phyloP scores from a whole-genome alignment of 192 early-diverging fungal genomes.

The Neocallimastix lanati region DNA sequence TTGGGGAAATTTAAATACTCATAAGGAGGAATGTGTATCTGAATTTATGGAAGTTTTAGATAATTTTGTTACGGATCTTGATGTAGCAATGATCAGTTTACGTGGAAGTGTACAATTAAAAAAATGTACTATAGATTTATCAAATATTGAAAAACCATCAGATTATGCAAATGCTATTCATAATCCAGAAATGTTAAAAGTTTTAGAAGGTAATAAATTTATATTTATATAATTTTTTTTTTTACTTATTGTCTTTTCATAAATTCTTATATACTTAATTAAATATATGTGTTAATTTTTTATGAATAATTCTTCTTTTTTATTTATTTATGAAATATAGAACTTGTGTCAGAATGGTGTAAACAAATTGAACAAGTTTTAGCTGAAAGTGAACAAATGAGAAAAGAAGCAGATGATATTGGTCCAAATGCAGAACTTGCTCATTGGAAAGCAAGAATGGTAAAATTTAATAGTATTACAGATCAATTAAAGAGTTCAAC shows the following conservation, averaged over 20 bases:
- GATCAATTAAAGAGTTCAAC: slow-evolving; percentile 35
- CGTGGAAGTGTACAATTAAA: slow-evolving; percentile 37
- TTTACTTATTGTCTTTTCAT: neutral
- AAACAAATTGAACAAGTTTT: slow-evolving; percentile 50
- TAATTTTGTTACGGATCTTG: slow-evolving; percentile 33
- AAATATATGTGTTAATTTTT: neutral
- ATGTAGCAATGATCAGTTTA: slow-evolving; percentile 49
- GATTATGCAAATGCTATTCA: slow-evolving; percentile 37
- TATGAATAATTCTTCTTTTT: neutral
- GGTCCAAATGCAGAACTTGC: slow-evolving; percentile 49
- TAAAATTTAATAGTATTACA: slow-evolving; percentile 48
- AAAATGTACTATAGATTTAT: slow-evolving; percentile 27
- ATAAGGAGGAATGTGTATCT: slow-evolving; percentile 29
- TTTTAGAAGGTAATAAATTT: slow-evolving; percentile 21
- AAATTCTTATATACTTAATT: neutral
- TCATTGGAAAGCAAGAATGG: slow-evolving; percentile 51
- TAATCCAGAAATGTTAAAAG: slow-evolving; percentile 30
- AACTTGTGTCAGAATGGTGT: slow-evolving; percentile 40
- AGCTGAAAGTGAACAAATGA: slow-evolving; percentile 44
- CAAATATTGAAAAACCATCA: slow-evolving; percentile 29
- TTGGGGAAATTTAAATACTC: slow-evolving; percentile 32
- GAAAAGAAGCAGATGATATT: slow-evolving; percentile 50
- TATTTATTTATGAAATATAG: slow-evolving; percentile 4
- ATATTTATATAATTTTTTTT: slow-evolving; percentile 1
- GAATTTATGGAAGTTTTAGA: slow-evolving; percentile 35